A percentile compares a stretch with the other conserved stretches of the same genome.
phyloP scores from a whole-genome alignment of 257 asterid genomes.

The Hygrophila difformis region DNA sequence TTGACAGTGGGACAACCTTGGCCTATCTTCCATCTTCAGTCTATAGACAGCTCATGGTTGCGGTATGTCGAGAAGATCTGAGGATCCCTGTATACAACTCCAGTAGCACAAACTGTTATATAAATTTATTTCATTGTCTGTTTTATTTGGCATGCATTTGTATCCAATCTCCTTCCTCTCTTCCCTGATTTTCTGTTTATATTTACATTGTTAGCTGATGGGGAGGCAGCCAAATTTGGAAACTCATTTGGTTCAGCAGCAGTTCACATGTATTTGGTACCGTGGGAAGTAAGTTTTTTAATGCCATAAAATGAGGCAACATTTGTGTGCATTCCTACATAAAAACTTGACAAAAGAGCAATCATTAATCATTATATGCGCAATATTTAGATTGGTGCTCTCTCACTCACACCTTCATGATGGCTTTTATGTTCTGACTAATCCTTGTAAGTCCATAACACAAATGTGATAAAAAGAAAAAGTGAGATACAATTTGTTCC shows the following conservation, averaged over 20 bases:
- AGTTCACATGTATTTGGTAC: conserved; percentile 64
- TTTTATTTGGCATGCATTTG: conserved; percentile 6
- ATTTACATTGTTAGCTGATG: conserved; percentile 39
- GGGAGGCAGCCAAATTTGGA: conserved; percentile 47
- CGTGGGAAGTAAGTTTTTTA: conserved; percentile 50
- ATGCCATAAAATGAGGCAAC: neutral
- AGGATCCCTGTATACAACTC: neutral
- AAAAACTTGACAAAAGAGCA: too few species aligned
- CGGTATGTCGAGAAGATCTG: conserved; percentile 28
- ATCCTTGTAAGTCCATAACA: too few species aligned
- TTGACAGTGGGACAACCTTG: conserved; percentile 94
- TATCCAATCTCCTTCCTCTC: neutral
- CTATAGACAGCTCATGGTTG: conserved; percentile 38
- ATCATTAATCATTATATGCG: too few species aligned
- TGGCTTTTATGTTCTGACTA: too few species aligned
- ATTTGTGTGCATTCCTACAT: too few species aligned
- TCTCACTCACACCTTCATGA: too few species aligned
- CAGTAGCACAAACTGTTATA: neutral
- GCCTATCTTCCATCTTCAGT: conserved; percentile 78
- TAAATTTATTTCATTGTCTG: neutral
- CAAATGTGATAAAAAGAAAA: too few species aligned
- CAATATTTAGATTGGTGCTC: too few species aligned
- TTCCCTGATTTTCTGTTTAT: neutral
- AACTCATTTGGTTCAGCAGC: conserved; percentile 48
- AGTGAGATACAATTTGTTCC: too few species aligned